These are phyloP conservation scores for Dacryopinax primogenitus DNA, from an alignment of 768 basidiomycete species.

Conservation along the genomic window DNA sequence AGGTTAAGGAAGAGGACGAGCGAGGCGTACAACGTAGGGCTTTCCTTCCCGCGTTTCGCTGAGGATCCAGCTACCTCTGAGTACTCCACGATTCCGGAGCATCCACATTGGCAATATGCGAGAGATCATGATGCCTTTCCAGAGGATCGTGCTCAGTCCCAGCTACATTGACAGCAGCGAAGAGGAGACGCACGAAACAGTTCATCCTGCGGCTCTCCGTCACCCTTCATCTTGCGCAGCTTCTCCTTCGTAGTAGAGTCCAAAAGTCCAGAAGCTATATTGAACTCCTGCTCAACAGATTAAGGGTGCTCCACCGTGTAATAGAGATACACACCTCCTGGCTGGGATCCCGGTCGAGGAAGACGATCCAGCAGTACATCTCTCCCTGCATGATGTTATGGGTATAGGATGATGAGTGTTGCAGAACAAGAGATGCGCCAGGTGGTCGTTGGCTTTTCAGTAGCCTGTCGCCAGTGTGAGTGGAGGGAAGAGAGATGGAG, in stretches of 20 bases:
- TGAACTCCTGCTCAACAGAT: background rate
- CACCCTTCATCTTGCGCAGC: background rate
- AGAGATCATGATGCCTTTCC: background rate
- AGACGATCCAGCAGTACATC: constrained; percentile 8
- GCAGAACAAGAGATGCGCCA: background rate
- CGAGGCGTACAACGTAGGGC: constrained; percentile 2
- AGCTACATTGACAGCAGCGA: no score
- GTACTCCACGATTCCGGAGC: background rate
- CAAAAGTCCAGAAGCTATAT: background rate
- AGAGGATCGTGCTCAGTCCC: background rate
- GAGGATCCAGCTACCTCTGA: background rate
- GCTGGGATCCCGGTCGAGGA: background rate
- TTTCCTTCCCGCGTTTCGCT: constrained; percentile 2
- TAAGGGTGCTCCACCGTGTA: background rate
- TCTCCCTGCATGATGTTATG: background rate
- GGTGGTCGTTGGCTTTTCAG: no score
- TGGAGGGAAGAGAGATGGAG: no score
- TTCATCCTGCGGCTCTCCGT: background rate
- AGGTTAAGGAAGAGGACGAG: background rate
- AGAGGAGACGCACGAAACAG: constrained; percentile 6
- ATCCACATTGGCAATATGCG: constrained; percentile 5
- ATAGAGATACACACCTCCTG: background rate
- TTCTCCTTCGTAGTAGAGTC: background rate
- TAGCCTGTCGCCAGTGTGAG: no score
- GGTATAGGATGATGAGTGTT: background rate